A percentile compares a stretch with the other conserved stretches of the same genome.
phyloP scores from a whole-genome alignment of 805 yeast species.

The Ogataea sp. region DNA sequence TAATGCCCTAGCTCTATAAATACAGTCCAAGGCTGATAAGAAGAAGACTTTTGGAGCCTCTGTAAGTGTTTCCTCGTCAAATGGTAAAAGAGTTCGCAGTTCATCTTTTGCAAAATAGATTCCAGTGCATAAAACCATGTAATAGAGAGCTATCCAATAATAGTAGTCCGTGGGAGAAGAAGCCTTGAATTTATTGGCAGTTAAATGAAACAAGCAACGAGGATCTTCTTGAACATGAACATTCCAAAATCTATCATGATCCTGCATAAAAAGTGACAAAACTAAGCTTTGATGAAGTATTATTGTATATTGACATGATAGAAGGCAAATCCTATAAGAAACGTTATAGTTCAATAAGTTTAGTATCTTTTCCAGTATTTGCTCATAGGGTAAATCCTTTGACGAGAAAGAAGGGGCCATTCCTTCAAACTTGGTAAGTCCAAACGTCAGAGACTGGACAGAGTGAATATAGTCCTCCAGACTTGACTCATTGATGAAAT shows the following conservation, averaged over 20 bases:
- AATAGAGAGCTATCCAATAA: slow-evolving; percentile 18
- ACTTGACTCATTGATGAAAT: slow-evolving; percentile 6
- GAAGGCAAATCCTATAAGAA: slow-evolving; percentile 11
- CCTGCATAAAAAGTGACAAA: slow-evolving; percentile 12
- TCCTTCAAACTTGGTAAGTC: slow-evolving; percentile 12
- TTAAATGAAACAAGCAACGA: slow-evolving; percentile 6
- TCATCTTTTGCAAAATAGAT: slow-evolving; percentile 14
- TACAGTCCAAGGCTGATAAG: slow-evolving; percentile 14
- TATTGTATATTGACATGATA: slow-evolving; percentile 16
- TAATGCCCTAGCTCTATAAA: slow-evolving; percentile 14
- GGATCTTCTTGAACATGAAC: slow-evolving; percentile 6
- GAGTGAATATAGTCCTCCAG: slow-evolving; percentile 15
- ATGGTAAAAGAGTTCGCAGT: slow-evolving; percentile 6
- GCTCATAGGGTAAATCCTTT: slow-evolving; percentile 5
- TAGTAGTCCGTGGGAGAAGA: slow-evolving; percentile 12
- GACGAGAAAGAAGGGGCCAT: slow-evolving; percentile 6
- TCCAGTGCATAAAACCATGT: slow-evolving; percentile 16
- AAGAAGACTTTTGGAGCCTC: slow-evolving; percentile 13
- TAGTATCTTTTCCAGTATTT: slow-evolving; percentile 5
- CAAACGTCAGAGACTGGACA: slow-evolving; percentile 15
- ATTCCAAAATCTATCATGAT: slow-evolving; percentile 15
- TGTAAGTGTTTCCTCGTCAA: slow-evolving; percentile 5
- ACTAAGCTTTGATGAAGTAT: slow-evolving; percentile 17
- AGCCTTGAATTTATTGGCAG: slow-evolving; percentile 5
- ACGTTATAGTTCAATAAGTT: slow-evolving; percentile 5